A percentile compares a stretch with the other conserved stretches of the same genome.
These are phyloP conservation scores for Rhizopus sp. DNA, from an alignment of 371 early-diverging fungal genomes.

Conservation along the genomic window DNA sequence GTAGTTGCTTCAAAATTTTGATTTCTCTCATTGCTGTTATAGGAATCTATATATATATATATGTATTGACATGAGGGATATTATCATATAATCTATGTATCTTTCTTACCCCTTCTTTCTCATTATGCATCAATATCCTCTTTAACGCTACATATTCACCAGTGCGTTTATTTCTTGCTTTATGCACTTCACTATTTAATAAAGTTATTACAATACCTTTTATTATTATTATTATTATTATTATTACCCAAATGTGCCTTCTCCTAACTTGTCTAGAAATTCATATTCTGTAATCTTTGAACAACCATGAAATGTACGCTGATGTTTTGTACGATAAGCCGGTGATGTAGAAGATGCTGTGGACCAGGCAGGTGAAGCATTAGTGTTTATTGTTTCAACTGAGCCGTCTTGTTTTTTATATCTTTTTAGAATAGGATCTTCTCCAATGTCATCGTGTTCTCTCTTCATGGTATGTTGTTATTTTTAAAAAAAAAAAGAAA, in stretches of 20 bases:
- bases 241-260: slow-evolving; percentile 94
- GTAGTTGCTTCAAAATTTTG: slow-evolving; percentile 80
- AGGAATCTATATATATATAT: slow-evolving; percentile 64
- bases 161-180: slow-evolving; percentile 76
- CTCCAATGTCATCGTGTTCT: slow-evolving; percentile 2
- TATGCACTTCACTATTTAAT: slow-evolving; percentile 77
- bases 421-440: slow-evolving; percentile 1
- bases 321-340: slow-evolving; percentile 16
- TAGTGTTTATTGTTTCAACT: slow-evolving; percentile 1
- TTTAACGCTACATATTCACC: slow-evolving; percentile 86
- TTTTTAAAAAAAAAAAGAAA: too few relatives aligned
- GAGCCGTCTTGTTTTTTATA: slow-evolving; percentile 1
- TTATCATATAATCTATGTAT: neutral
- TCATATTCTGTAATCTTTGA: slow-evolving; percentile 75
- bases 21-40: slow-evolving; percentile 97
- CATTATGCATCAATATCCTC: slow-evolving; percentile 86
- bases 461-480: neutral
- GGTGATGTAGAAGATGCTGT: slow-evolving; percentile 23
- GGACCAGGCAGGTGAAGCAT: slow-evolving; percentile 23
- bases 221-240: slow-evolving; percentile 3
- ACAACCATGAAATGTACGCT: slow-evolving; percentile 52
- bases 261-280: slow-evolving; percentile 80
- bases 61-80: neutral
- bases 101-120: slow-evolving; percentile 85
- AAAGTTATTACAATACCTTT: neutral